These are phyloP conservation scores for Colletotrichum zoysiae DNA, from an alignment of 2,329 filamentous ascomycete species.

Conservation along the genomic window DNA sequence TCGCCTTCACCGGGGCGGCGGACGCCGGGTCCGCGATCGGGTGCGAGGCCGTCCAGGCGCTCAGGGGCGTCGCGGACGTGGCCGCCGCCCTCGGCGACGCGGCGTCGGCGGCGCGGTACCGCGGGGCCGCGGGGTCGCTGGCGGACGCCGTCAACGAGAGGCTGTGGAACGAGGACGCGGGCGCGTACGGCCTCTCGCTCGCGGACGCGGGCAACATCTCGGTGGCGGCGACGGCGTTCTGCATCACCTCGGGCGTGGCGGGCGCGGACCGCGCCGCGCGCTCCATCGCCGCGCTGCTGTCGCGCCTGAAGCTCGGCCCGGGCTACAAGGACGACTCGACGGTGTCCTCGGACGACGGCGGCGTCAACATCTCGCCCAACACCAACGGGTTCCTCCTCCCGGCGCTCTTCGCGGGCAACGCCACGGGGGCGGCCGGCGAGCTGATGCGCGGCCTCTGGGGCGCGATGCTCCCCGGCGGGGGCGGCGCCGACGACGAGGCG, in stretches of 20 bases:
- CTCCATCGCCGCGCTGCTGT: conserved; percentile 35
- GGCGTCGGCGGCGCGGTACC: conserved; percentile 37
- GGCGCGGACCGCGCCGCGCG: conserved; percentile 15
- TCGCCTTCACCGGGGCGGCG: conserved; percentile 40
- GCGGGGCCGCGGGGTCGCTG: conserved; percentile 41
- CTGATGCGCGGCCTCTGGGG: conserved; percentile 56
- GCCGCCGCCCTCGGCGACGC: conserved; percentile 45
- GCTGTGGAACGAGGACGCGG: conserved; percentile 44
- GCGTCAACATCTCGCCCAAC: conserved; percentile 59
- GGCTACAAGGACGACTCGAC: conserved; percentile 44
- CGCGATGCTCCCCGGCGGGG: conserved; percentile 54
- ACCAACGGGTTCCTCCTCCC: conserved; percentile 59
- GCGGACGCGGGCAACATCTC: conserved; percentile 36
- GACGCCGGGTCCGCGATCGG: conserved; percentile 38
- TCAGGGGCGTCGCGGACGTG: conserved; percentile 37
- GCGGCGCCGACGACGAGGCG: neutral
- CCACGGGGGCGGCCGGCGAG: conserved; percentile 45
- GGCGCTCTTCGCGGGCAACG: conserved; percentile 49
- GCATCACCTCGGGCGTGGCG: conserved; percentile 43
- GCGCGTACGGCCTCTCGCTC: conserved; percentile 36
- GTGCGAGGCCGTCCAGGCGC: conserved; percentile 39
- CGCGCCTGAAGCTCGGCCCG: conserved; percentile 33
- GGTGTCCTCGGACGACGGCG: conserved; percentile 45
- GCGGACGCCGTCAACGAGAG: conserved; percentile 37
- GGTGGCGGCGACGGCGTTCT: conserved; percentile 41